Percentiles rank a stretch among this genome's conserved stretches.
phyloP scores from a whole-genome alignment of 345 rosid species.

The Raphanus raphanistrum region DNA sequence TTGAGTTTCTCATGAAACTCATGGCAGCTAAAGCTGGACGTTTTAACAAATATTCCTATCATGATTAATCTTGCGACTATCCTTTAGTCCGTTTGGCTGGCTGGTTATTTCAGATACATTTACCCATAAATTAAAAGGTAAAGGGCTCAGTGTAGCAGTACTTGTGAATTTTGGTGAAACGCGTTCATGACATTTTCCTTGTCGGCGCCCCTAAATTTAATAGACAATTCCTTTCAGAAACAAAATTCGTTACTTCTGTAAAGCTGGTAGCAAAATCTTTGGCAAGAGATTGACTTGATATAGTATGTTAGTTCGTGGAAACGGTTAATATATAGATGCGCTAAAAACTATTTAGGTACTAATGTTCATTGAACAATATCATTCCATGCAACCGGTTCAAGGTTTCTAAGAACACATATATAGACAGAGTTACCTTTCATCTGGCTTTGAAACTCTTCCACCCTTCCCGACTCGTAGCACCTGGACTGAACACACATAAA shows the following conservation, averaged over 20 bases:
- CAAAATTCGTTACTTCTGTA: constrained; percentile 1
- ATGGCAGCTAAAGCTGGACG: too few species aligned
- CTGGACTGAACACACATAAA: too few species aligned
- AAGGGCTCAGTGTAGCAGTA: too few species aligned
- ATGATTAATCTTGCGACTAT: constrained; percentile 44
- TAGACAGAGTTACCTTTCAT: not conserved
- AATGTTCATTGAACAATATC: not conserved
- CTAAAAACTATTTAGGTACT: not conserved
- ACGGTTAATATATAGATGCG: not conserved
- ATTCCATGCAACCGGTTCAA: not conserved
- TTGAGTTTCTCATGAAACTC: constrained; percentile 8
- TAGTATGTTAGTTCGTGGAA: not conserved
- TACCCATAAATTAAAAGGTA: too few species aligned
- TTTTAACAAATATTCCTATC: too few species aligned
- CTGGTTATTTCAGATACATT: constrained; percentile 89
- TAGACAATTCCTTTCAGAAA: not conserved
- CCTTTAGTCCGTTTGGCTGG: constrained; percentile 96
- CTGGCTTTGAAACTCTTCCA: not conserved
- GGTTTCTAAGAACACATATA: not conserved
- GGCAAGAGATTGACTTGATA: not conserved
- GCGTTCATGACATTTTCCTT: too few species aligned
- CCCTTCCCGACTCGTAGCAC: too few species aligned
- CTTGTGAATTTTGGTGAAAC: too few species aligned
- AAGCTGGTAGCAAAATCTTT: not conserved
- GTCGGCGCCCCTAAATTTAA: too few species aligned